Percentiles rank a stretch among this genome's conserved stretches.
Conservation (phyloP, 1,139 yeast species). For the Yamadazyma aaseri region DNA sequence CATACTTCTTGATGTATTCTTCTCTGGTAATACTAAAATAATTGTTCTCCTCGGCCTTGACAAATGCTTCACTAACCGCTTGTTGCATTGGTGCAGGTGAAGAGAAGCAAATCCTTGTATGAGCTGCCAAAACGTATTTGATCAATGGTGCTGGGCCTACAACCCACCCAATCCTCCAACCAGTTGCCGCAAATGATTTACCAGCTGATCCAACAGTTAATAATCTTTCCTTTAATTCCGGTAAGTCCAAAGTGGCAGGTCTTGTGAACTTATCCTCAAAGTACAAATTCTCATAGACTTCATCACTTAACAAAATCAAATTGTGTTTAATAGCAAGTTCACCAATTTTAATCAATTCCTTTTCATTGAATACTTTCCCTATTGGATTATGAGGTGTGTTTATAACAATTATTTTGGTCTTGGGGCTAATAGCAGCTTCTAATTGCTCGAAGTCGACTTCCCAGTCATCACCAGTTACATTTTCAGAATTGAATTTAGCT, state of each 20-base stretch:
- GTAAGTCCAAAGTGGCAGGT: slow-evolving; percentile 72
- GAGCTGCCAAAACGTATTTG: slow-evolving; percentile 83
- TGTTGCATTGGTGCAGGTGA: slow-evolving; percentile 94
- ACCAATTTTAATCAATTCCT: slow-evolving; percentile 75
- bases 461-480: slow-evolving; percentile 86
- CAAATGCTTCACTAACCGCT: slow-evolving; percentile 79
- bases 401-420: slow-evolving; percentile 81
- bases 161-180: slow-evolving; percentile 97
- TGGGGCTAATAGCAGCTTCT: slow-evolving; percentile 62
- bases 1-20: slow-evolving; percentile 67
- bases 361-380: slow-evolving; percentile 80
- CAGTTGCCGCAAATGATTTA: slow-evolving; percentile 95
- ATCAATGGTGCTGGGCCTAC: slow-evolving; percentile 83
- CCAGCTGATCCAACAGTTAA: slow-evolving; percentile 96
- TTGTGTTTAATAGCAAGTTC: slow-evolving; percentile 80
- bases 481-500: slow-evolving; percentile 58
- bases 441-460: slow-evolving; percentile 74
- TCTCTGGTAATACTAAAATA: slow-evolving; percentile 71
- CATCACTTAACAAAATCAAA: slow-evolving; percentile 81
- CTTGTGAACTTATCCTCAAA: slow-evolving; percentile 70
- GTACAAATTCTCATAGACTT: slow-evolving; percentile 89
- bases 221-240: slow-evolving; percentile 76
- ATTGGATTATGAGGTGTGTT: slow-evolving; percentile 97
- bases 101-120: slow-evolving; percentile 87
- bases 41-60: slow-evolving; percentile 54